Conservation (phyloP, 2,329 filamentous ascomycete genomes). For the Bipolaris cookei region DNA sequence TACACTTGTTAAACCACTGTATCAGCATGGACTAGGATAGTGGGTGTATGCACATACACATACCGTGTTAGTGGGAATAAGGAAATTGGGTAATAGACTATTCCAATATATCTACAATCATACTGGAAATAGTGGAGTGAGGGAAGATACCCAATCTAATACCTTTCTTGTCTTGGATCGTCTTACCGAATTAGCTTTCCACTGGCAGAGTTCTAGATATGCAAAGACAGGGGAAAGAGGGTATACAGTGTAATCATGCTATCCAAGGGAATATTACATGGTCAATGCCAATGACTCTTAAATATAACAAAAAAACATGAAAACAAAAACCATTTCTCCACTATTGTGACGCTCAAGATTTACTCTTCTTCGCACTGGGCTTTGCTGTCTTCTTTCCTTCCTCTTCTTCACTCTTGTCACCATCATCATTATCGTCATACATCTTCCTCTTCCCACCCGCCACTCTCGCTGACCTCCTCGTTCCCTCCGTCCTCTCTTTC, state of each 20-base stretch:
- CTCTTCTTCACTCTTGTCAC: slow-evolving; percentile 23
- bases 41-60: neutral
- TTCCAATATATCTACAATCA: too few relatives aligned
- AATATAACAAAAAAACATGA: neutral
- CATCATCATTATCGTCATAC: slow-evolving; percentile 24
- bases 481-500: slow-evolving; percentile 29
- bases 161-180: neutral
- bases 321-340: neutral
- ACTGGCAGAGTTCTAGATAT: too few relatives aligned
- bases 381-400: neutral
- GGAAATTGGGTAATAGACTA: neutral
- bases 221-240: neutral
- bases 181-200: too few relatives aligned
- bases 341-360: slow-evolving; percentile 6
- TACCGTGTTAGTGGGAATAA: neutral
- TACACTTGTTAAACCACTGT: neutral
- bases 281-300: neutral
- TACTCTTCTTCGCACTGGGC: slow-evolving; percentile 28
- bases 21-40: neutral
- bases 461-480: slow-evolving; percentile 27
- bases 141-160: neutral
- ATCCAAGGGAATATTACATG: neutral
- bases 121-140: too few relatives aligned
- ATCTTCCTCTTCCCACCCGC: slow-evolving; percentile 30
- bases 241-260: neutral